Percentiles rank a stretch among this genome's conserved stretches.
Conservation (phyloP, 331 rosid species). For the Telfairia occidentalis region DNA sequence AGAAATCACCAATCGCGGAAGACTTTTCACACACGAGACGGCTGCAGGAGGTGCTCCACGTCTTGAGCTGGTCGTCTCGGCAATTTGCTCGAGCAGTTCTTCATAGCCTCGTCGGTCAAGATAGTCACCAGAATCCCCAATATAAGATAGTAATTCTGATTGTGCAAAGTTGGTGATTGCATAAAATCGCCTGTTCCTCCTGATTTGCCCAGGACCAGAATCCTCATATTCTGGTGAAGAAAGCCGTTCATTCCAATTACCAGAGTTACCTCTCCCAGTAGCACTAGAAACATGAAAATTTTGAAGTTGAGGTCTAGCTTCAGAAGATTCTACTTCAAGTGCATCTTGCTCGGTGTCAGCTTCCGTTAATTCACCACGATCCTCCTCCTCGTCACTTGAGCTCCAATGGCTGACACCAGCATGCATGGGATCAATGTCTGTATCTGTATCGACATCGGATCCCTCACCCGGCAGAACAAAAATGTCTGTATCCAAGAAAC, state of each 20-base stretch:
- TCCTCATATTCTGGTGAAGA: slow-evolving; percentile 38
- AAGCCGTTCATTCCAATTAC: slow-evolving; percentile 27
- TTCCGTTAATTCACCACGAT: slow-evolving; percentile 26
- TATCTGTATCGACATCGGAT: slow-evolving; percentile 51
- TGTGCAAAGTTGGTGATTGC: slow-evolving; percentile 21
- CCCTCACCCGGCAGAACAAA: slow-evolving; percentile 37
- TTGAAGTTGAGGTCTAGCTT: slow-evolving; percentile 30
- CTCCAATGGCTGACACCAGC: slow-evolving; percentile 66
- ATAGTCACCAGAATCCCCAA: slow-evolving; percentile 47
- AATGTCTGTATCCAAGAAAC: slow-evolving; percentile 50
- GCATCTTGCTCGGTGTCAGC: slow-evolving; percentile 39
- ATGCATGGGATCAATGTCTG: slow-evolving; percentile 94
- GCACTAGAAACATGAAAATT: slow-evolving; percentile 29
- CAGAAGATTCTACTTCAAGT: slow-evolving; percentile 20
- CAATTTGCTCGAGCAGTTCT: slow-evolving; percentile 62
- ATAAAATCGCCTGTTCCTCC: slow-evolving; percentile 33
- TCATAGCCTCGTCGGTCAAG: slow-evolving; percentile 60
- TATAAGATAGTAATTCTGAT: slow-evolving; percentile 31
- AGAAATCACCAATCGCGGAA: slow-evolving; percentile 47
- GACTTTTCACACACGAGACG: slow-evolving; percentile 35
- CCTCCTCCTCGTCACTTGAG: slow-evolving; percentile 30
- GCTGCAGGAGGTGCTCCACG: slow-evolving; percentile 93
- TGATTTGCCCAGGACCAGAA: slow-evolving; percentile 22
- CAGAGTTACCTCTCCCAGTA: slow-evolving; percentile 24
- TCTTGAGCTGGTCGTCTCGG: slow-evolving; percentile 60